Evolutionary conservation across 2,329 filamentous ascomycete species (phyloP), one percentile per base, ranked within the genome.

Genomic region (Penicillium sp.): DNA sequence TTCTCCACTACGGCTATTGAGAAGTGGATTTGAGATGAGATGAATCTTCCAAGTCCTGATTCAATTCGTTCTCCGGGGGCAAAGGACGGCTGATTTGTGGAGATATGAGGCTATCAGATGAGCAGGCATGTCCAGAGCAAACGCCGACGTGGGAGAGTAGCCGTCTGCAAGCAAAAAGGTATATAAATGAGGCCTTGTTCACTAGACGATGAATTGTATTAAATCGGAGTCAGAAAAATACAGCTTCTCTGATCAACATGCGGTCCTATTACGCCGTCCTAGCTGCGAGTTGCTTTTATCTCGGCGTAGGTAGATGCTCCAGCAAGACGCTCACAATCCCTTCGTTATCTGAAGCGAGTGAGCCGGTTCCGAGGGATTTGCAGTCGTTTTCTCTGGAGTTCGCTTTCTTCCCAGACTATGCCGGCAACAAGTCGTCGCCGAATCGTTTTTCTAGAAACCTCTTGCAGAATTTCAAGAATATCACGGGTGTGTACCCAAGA

Each of bases 341-440:
- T 4, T 24, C 33, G 18, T 28, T 32, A 13, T 13, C 29, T 4
- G 25, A 25, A 32, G n/a, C 32, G 5, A 43, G 29, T 13, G 40
- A 43, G 9, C 18, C 29, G 5, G 33, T 43, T 5, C 18, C 13
- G 13, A 44, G 36, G 4, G 51, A 51, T 18, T 9, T 53, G 3
- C 49, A 49, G 9, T 51, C 53, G 6, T 50, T 53, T 33, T 53
- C 53, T 7, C 45, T 55, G 25, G 52, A 53, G 26, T 52, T 55
- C 38, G 43, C 52, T 1, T 55, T 48, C n/a, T 51, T 53, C 26
- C 44, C 51, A 1, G 44, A 53, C 24, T 53, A 53, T 36, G 48
- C 51, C 39, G 51, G 51, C 1, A 56, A 54, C 28, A 49, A 50
- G 26, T 48, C 52, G 2, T 46, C 47, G 4, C 54, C 54, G 11